Evolutionary conservation across 2,329 filamentous ascomycete genomes (phyloP), one percentile per base, ranked within the genome.

Genomic region (Penicillium sp.): DNA sequence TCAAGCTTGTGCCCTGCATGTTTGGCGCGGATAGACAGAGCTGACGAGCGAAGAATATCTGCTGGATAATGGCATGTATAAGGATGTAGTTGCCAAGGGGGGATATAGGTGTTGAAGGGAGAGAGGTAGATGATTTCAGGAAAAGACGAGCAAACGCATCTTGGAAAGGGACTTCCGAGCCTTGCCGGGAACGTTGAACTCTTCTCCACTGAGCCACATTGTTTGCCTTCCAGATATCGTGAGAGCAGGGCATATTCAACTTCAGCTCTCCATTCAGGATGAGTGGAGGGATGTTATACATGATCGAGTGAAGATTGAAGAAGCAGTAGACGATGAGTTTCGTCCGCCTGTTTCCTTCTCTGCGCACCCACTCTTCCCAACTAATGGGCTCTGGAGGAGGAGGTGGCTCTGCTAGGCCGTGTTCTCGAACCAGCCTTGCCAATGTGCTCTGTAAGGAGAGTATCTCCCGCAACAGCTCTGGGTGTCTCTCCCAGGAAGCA

Each of bases 291-390:
- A 79, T 76, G 56, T 80, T 77, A 64, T 80, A 81, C 51, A 78
- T 78, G 38, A 81, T 78, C 21, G 74, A 78, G 46, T 81, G 78
- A 2, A 81, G 66, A 51, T 80, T 80, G 43, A 78, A 77, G 50
- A 80, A 72, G 58, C 75, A 72, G 57, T 79, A 75, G 43, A 78
- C 73, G 43, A 78, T 74, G 37, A 78, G 65, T 53, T 79, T 77
- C 14, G 76, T 79, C 39, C 75, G 69, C 50, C 71, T 70, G 41
- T 70, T 72, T 2, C 72, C 72, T 59, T 80, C 77, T 35, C 68
- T 65, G n/a, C 66, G 64, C 14, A 74, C 59, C 77, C 77, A 80
- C 14, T 75, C 71, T 43, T 69, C 61, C 74, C 75, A 78, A 15
- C 61, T 64, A 23, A 79, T 73, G 17, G 76, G 60, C 15, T 69